Evolutionary conservation across 2,329 filamentous ascomycete genomes (phyloP), one percentile per base, ranked within the genome.

Genomic region (Lachnellula subtilissima): DNA sequence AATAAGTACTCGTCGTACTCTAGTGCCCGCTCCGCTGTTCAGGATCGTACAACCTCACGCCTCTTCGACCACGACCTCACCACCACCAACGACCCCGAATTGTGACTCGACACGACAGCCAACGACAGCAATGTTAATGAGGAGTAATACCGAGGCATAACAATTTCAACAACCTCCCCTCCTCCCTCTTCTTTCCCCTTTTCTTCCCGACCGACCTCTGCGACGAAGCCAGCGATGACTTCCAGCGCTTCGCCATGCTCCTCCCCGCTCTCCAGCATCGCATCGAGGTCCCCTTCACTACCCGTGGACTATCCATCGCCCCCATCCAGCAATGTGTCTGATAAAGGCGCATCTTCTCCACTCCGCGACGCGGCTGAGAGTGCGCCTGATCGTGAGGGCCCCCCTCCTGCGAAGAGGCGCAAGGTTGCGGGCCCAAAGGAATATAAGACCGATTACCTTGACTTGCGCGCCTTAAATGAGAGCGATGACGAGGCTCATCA

Each of bases 371-470:
- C 61, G 39, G 55, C 56, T 25, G 57, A 59, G 11, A 51, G 37
- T 39, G 40, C 54, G 35, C 48, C 48, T 14, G 64, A 66, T 57
- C 37, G 49, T 69, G 85, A 89, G 66, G 84, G 83, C 51, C 81
- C 79, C 48, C 85, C 85, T 39, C 88, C 89, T 35, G 76, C 85
- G 53, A 96, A 95, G 78, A 88, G 88, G 72, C 85, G 88, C 67
- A 86, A 85, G 69, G 80, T 87, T 54, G 76, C 78, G 57, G 78
- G 82, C 56, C 78, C 80, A 62, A 84, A 83, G 67, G 79, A 88
- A 66, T 87, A 91, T 65, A 91, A 82, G 19, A 96, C 92, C n/a
- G 83, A 89, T 65, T 84, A 89, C 68, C 79, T 99, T 40, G 86
- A 97, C 72, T 75, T 97, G 39, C 75, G 77, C 43, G 71, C 70